Conservation (phyloP, 2,329 filamentous ascomycete genomes). For the Hyphodiscus sp. region DNA sequence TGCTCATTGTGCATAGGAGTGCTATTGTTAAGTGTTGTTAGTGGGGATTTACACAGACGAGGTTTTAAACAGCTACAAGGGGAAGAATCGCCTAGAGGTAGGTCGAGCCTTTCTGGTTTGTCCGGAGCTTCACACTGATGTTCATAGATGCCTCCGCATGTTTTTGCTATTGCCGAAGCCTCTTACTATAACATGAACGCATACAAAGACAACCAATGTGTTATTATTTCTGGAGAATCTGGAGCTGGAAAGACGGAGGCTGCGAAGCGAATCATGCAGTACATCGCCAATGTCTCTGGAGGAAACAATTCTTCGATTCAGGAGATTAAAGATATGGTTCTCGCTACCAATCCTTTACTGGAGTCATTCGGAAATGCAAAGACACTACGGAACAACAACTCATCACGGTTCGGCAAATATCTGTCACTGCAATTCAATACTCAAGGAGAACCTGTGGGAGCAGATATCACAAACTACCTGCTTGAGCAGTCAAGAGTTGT, state of each 20-base stretch:
- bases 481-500: constrained; percentile 94
- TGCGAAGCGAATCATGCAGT: constrained; percentile 98
- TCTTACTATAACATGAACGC: constrained; percentile 99
- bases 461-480: constrained; percentile 97
- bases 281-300: constrained; percentile 94
- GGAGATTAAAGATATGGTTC: constrained; percentile 98
- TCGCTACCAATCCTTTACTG: constrained; percentile 92
- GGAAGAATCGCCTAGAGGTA: constrained; percentile 90
- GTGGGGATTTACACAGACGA: constrained; percentile 96
- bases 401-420: constrained; percentile 96
- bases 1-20: neutral
- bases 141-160: constrained; percentile 70
- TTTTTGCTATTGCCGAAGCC: constrained; percentile 94
- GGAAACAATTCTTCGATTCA: constrained; percentile 69
- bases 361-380: constrained; percentile 99
- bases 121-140: constrained; percentile 9
- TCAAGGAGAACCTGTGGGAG: constrained; percentile 86
- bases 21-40: constrained; percentile 35
- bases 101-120: constrained; percentile 7
- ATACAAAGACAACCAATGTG: constrained; percentile 97
- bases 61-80: constrained; percentile 88
- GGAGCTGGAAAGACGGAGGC: constrained; percentile 98
- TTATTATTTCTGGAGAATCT: constrained; percentile 98
- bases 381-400: constrained; percentile 97
- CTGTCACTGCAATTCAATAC: constrained; percentile 93